Base-by-base conservation (phyloP, 768 basidiomycete genomes). In the Podaxis pistillaris region DNA sequence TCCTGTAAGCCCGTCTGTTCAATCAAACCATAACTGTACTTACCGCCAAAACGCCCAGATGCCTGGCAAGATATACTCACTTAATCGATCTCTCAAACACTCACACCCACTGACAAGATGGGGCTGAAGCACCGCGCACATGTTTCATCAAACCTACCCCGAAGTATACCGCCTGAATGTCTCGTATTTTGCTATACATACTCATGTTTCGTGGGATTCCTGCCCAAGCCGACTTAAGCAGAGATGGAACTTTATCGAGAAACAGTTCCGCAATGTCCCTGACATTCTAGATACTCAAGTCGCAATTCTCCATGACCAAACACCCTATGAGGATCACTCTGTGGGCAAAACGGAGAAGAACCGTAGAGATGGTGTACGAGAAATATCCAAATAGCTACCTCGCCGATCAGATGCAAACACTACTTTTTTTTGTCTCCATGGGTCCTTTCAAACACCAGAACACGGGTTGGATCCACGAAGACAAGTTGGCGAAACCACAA, bases 11-110 rank as follows among this genome's bases (percentile, higher is more conserved):
- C 1, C 78, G 74, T 63, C 70, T 89, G 33, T 82, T 92, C 63
- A 87, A 89, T 74, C 87, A 91, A 63, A 94, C 91, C 11, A 79
- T 94, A 36, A 83, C 94, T 65, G 76, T 93, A 7, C 28, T 30
- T 30, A 36, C 91, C 93, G n/a, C 88, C 89, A 11, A 78, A 89
- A 30, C 85, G 86, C 41, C 82, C 8, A 33, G 33, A 33, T 9
- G 33, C 33, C 93, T 5, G 89, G 90, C 41, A 72, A 67, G 47
- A 82, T 79, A 68, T 75, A 82, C 63, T 75, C 78, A 60, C 85
- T 84, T 69, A 74, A 83, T 64, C 76, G 76, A 46, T 91, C 56
- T 72, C 74, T 47, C 78, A 73, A 11, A 74, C 77, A 36, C 75
- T 87, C 52, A 70, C 73, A 46, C 72, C 85, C 36, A 81, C 83